Conservation (phyloP, 768 basidiomycete species). For the Amanita rubescens region DNA sequence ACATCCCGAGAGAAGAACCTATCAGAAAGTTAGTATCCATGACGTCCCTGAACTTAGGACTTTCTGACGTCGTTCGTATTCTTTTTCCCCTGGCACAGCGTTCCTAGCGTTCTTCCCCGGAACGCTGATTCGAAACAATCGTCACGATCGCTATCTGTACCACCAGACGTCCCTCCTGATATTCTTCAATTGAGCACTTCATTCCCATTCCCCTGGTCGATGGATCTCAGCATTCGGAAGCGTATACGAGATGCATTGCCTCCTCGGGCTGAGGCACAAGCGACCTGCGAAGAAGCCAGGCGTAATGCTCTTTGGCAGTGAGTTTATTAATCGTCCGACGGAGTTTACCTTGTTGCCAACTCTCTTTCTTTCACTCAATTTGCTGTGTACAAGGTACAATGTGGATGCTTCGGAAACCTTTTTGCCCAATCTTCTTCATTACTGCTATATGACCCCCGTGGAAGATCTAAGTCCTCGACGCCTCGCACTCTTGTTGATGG, state of each 20-base stretch:
- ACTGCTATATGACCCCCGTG: slow-evolving; percentile 56
- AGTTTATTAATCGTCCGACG: slow-evolving; percentile 19
- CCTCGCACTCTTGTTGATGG: slow-evolving; percentile 61
- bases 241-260: slow-evolving; percentile 60
- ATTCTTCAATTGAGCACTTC: slow-evolving; percentile 55
- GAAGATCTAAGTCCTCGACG: slow-evolving; percentile 58
- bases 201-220: slow-evolving; percentile 64
- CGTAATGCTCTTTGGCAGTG: slow-evolving; percentile 71
- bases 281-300: slow-evolving; percentile 56
- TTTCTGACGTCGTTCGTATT: slow-evolving; percentile 11
- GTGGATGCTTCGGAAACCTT: slow-evolving; percentile 65
- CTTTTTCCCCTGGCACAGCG: background rate
- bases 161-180: slow-evolving; percentile 37
- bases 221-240: slow-evolving; percentile 55
- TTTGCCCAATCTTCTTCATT: slow-evolving; percentile 60
- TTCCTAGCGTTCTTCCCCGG: slow-evolving; percentile 5
- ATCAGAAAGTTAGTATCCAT: slow-evolving; percentile 19
- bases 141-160: slow-evolving; percentile 11
- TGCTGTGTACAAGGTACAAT: slow-evolving; percentile 41
- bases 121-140: background rate
- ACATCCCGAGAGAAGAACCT: slow-evolving; percentile 15
- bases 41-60: slow-evolving; percentile 17
- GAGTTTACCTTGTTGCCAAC: slow-evolving; percentile 8
- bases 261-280: slow-evolving; percentile 46
- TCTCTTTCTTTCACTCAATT: slow-evolving; percentile 8